Evolutionary conservation across 2,329 filamentous ascomycete species (phyloP).

Genomic region (Rhexocercosporidium sp.): DNA sequence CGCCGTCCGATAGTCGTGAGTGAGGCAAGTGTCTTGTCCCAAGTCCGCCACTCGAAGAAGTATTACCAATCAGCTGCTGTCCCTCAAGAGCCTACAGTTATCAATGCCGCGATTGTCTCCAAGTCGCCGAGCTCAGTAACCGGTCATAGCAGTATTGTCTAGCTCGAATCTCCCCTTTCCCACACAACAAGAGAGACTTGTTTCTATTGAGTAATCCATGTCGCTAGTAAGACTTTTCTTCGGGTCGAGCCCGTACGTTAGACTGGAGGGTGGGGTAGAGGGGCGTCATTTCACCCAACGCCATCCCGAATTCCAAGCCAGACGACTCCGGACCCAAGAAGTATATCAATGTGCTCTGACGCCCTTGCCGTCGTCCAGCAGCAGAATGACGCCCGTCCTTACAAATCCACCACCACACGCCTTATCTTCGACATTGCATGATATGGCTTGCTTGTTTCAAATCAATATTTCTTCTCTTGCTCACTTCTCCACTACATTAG

Average conservation of each 20-base stretch:
- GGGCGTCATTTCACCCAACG: constrained; percentile 19
- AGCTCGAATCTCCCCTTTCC: constrained; percentile 5
- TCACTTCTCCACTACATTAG: constrained; percentile 2
- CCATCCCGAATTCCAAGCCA: not conserved
- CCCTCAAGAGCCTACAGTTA: not conserved
- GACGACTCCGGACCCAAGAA: not conserved
- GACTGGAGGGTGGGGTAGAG: not conserved
- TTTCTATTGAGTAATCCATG: constrained; percentile 18
- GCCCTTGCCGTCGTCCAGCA: constrained; percentile 16
- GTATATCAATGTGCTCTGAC: constrained; percentile 27
- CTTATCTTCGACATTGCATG: constrained; percentile 3
- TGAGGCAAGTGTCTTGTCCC: not conserved
- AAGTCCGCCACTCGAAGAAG: not conserved
- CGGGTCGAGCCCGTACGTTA: constrained; percentile 6
- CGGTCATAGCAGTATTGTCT: not conserved
- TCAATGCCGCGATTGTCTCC: not conserved
- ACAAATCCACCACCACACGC: constrained; percentile 16
- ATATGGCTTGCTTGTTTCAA: constrained; percentile 10
- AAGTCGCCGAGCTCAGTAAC: not conserved
- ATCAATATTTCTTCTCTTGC: not conserved
- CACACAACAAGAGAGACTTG: not conserved
- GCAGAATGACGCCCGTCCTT: constrained; percentile 15
- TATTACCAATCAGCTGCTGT: not conserved
- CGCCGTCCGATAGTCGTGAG: constrained; percentile 3
- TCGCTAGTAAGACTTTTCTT: constrained; percentile 13